These are phyloP conservation scores for Pyronema domesticum DNA, from an alignment of 495 filamentous ascomycete species.

Conservation along the genomic window DNA sequence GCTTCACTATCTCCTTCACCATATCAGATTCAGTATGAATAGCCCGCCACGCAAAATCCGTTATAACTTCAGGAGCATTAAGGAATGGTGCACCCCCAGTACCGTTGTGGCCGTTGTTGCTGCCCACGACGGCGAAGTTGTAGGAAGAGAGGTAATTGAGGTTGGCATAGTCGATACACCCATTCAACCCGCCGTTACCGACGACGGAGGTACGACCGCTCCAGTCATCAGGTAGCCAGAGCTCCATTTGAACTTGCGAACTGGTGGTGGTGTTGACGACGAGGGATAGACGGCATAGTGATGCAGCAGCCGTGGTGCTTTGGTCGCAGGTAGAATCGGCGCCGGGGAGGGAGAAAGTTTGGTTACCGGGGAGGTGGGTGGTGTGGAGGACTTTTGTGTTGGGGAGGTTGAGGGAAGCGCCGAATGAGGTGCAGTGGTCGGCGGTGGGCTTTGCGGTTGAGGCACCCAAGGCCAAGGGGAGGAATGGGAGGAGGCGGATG, in stretches of 20 bases:
- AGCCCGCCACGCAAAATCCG: slow-evolving; percentile 15
- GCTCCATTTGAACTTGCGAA: not conserved
- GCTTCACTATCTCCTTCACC: slow-evolving; percentile 24
- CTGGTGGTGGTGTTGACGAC: not conserved
- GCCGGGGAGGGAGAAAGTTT: not conserved
- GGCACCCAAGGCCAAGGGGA: not conserved
- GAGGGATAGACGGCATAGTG: not conserved
- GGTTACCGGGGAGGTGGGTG: not conserved
- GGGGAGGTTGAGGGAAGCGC: not conserved
- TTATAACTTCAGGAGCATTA: slow-evolving; percentile 27
- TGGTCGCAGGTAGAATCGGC: not conserved
- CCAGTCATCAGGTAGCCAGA: slow-evolving; percentile 1
- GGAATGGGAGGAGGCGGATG: not conserved
- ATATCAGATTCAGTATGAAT: slow-evolving; percentile 6
- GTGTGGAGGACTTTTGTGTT: not conserved
- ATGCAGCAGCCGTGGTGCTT: not conserved
- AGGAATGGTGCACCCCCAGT: slow-evolving; percentile 33
- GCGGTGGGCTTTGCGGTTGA: not conserved
- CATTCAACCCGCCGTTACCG: slow-evolving; percentile 1
- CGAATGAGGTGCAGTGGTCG: not conserved
- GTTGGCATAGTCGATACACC: slow-evolving; percentile 30
- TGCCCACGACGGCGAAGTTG: slow-evolving; percentile 36
- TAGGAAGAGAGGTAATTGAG: slow-evolving; percentile 29
- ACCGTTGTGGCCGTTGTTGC: slow-evolving; percentile 38
- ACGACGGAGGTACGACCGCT: not conserved